These are phyloP conservation scores for Backusella luteola DNA, from an alignment of 192 early-diverging fungal species.

Conservation along the genomic window DNA sequence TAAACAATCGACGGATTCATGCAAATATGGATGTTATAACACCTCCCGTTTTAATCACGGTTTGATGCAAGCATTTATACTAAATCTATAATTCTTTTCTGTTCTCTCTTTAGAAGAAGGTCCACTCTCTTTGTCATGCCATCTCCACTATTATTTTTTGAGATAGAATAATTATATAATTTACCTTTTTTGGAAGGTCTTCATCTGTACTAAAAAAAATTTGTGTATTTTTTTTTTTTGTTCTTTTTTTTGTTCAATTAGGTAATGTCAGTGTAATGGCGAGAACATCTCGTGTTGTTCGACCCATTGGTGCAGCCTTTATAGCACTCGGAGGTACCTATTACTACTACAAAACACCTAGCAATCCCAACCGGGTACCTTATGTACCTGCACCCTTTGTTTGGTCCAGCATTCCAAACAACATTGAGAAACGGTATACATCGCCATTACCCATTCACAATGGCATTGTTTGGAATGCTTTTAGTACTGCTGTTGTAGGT, in stretches of 20 bases:
- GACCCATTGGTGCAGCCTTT: background rate
- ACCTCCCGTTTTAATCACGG: background rate
- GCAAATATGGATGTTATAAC: background rate
- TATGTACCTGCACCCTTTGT: slow-evolving; percentile 18
- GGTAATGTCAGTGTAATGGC: background rate
- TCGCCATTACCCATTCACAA: background rate
- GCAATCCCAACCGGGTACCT: background rate
- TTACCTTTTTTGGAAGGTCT: background rate
- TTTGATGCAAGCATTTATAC: no score
- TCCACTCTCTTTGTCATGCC: no score
- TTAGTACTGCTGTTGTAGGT: slow-evolving; percentile 18
- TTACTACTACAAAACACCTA: slow-evolving; percentile 1
- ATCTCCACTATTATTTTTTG: no score
- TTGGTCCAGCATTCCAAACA: slow-evolving; percentile 14
- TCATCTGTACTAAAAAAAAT: background rate
- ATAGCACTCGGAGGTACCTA: background rate
- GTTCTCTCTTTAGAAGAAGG: no score
- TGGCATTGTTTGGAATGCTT: slow-evolving; percentile 27
- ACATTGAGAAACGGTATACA: slow-evolving; percentile 7
- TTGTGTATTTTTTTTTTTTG: background rate
- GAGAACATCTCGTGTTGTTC: background rate
- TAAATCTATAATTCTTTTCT: no score
- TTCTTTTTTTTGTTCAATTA: background rate
- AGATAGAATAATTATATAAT: background rate
- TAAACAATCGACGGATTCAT: background rate